A percentile compares a stretch with the other conserved stretches of the same genome.
Evolutionary conservation across 2,329 filamentous ascomycete species (phyloP).

Genomic region (Teratosphaeria epicoccoides): DNA sequence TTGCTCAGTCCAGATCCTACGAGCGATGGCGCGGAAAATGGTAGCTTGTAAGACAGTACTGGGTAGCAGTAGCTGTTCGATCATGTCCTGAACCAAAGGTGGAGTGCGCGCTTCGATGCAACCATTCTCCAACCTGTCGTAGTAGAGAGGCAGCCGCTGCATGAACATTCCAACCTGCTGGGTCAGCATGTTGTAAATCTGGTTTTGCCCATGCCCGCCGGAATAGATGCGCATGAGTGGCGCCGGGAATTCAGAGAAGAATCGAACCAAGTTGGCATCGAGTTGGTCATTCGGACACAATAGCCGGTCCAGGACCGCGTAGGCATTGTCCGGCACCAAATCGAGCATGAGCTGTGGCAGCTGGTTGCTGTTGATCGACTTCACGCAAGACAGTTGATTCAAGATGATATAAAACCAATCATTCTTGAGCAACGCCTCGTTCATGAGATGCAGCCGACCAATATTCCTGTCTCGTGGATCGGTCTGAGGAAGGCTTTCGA

Average conservation of each 20-base stretch:
- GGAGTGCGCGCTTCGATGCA: slow-evolving; percentile 36
- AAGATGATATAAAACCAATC: slow-evolving; percentile 56
- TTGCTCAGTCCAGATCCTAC: slow-evolving; percentile 12
- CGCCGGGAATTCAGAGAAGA: slow-evolving; percentile 44
- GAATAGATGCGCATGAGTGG: slow-evolving; percentile 29
- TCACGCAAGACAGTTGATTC: slow-evolving; percentile 55
- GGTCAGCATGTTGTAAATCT: slow-evolving; percentile 23
- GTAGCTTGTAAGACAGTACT: slow-evolving; percentile 45
- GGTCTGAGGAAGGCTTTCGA: neutral
- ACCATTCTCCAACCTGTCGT: slow-evolving; percentile 8
- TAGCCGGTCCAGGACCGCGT: slow-evolving; percentile 32
- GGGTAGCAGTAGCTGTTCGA: slow-evolving; percentile 35
- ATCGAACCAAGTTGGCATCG: slow-evolving; percentile 30
- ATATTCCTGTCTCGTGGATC: slow-evolving; percentile 2
- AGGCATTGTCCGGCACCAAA: slow-evolving; percentile 20
- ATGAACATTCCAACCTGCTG: slow-evolving; percentile 14
- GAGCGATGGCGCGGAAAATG: slow-evolving; percentile 42
- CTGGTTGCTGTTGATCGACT: slow-evolving; percentile 30
- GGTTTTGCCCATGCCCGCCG: slow-evolving; percentile 30
- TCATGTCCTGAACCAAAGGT: slow-evolving; percentile 48
- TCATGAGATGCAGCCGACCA: slow-evolving; percentile 44
- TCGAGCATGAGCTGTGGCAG: slow-evolving; percentile 30
- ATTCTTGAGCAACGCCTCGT: slow-evolving; percentile 42
- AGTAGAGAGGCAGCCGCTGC: slow-evolving; percentile 13
- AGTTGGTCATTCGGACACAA: slow-evolving; percentile 38